Evolutionary conservation across 1,139 yeast species (phyloP).

Genomic region (Tardiomyces depauwii): DNA sequence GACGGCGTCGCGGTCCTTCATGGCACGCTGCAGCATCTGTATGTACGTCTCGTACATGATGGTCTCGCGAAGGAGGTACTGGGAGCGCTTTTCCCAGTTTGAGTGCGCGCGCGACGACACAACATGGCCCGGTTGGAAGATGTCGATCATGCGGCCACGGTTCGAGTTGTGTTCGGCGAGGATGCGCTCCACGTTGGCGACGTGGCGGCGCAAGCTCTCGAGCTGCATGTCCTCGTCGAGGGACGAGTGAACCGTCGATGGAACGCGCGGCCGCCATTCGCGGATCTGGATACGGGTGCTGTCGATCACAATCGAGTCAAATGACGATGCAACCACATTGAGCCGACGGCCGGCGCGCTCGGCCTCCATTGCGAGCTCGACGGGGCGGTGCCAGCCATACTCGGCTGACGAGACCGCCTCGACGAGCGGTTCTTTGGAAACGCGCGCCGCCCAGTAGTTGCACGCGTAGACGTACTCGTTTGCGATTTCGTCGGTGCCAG

Average conservation of each 20-base stretch:
- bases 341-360: constrained; percentile 2
- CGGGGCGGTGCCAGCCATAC: constrained; percentile 59
- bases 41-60: constrained; percentile 23
- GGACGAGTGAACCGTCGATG: constrained; percentile 17
- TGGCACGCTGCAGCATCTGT: constrained; percentile 17
- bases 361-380: constrained; percentile 8
- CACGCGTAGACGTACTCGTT: constrained; percentile 63
- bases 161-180: constrained; percentile 19
- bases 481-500: constrained; percentile 63
- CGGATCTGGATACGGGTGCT: constrained; percentile 15
- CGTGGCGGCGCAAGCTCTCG: constrained; percentile 14
- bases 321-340: constrained; percentile 3
- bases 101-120: constrained; percentile 19
- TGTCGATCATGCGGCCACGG: constrained; percentile 13
- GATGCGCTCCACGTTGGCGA: constrained; percentile 12
- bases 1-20: constrained; percentile 2
- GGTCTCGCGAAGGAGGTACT: constrained; percentile 21
- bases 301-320: constrained; percentile 16
- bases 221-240: constrained; percentile 21
- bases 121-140: constrained; percentile 16
- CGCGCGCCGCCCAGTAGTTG: constrained; percentile 85
- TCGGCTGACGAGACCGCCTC: constrained; percentile 63
- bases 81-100: constrained; percentile 26
- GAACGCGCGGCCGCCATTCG: constrained; percentile 24
- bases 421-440: constrained; percentile 61